Evolutionary conservation across 441 rosid genomes (phyloP), one percentile per base, ranked within the genome.

Genomic region (Francoa sonchifolia): DNA sequence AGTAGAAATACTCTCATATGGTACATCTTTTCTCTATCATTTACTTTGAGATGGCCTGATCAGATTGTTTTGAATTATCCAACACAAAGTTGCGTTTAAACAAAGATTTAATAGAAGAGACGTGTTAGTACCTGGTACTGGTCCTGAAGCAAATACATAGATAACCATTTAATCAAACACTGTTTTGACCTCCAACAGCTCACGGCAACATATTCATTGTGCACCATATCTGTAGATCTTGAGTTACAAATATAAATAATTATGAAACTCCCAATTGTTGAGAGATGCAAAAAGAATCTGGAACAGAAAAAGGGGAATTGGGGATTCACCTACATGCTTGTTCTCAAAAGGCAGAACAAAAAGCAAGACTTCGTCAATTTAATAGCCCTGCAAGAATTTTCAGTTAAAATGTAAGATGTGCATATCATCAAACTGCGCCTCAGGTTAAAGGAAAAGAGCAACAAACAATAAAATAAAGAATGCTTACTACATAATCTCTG

Each of bases 401-500:
- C 8, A 8, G 20, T 33, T 38, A 29, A 14, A 37, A 36, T 11
- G 7, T 33, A 11, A 26, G 22, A 51, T 8, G 48, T 5, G 28
- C 30, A 12, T 16, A 16, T 43, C 38, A 8, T 28, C 28, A 18
- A 8, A 19, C 30, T 17, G 32, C 39, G 41, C 28, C 48, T 44
- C 20, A 37, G 45, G 39, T 16, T 57, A 32, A 6, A 48, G 16
- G 40, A 49, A 12, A 8, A 52, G 34, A 19, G 40, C 8, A 25
- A 27, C 33, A 16, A 44, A 39, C 26, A 9, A 33, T 10, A 48
- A 19, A 35, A 8, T 4, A 39, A n/a, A 25, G 27, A 19, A 37
- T 40, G 29, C 42, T 41, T 36, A 14, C 67, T 82, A 89, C 94
- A 89, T 82, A 55, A 85, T 48, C 57, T 89, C 86, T 2, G 74